Base-by-base conservation (phyloP, 768 basidiomycete genomes). In the Galerina marginata region DNA sequence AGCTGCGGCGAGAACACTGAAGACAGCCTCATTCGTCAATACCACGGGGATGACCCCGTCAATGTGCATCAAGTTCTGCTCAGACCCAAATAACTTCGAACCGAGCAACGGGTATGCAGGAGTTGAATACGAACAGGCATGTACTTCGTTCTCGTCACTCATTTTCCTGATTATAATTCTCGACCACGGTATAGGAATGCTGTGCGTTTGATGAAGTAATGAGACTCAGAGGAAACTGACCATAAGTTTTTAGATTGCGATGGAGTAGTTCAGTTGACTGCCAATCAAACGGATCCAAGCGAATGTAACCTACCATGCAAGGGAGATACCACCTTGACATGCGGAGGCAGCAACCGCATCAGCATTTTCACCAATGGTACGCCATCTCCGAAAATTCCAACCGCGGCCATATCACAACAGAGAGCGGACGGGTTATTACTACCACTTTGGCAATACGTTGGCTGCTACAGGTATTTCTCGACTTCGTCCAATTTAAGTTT, bases 341-440 rank as follows among this genome's bases (percentile, higher is more conserved):
- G 61, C 25, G 61, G 61, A 15, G 61, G 61, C 14, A 45, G 40
- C 2, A 53, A 46, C 33, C 56, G 53, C 6, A 48, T 62, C 12
- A 53, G 56, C 15, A 40, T 62, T 7, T 62, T 54, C 16, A 54
- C 56, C 9, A 44, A 58, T 16, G 61, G 61, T 12, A 48, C 61
- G 23, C 61, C 61, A 3, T 62, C 61, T 23, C 61, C 61, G 10
- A 57, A 51, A 36, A 56, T 62, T 12, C 39, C 56, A 12, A 62
- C 61, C 12, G 45, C 45, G 10, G 61, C 51, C 7, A 29, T 29
- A 16, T 16, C 29, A 12, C 29, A 46, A 5, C 44, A 36, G 11
- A 16, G 20, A 15, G 10, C 43, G 15, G 36, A 46, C 9, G 26
- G 23, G 5, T 20, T 23, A 2, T n/a, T 46, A 5, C 36, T 45